Evolutionary conservation across 169 alveolate species (phyloP).

Genomic region (Eimeria falciformis): DNA sequence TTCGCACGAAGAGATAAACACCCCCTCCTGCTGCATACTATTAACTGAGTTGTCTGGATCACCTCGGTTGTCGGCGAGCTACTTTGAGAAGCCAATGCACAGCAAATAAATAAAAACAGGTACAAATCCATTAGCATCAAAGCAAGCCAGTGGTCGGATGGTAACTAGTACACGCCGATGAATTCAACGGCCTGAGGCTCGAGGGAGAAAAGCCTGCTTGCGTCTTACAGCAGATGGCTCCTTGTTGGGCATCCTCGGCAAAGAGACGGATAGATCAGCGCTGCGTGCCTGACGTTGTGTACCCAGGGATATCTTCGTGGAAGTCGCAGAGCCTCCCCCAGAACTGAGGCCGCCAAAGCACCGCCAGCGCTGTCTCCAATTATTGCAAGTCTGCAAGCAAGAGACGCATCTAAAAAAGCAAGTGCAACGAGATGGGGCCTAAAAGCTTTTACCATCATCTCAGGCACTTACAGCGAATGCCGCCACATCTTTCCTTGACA

Average conservation of each 20-base stretch:
- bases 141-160: too few species aligned
- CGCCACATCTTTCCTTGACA: neutral
- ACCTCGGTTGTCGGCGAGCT: too few species aligned
- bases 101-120: too few species aligned
- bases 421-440: neutral
- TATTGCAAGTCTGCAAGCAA: slow-evolving; percentile 38
- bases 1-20: too few species aligned
- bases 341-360: slow-evolving; percentile 60
- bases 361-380: slow-evolving; percentile 78
- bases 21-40: too few species aligned
- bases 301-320: slow-evolving; percentile 64
- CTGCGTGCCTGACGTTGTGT: slow-evolving; percentile 1
- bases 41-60: too few species aligned
- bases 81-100: too few species aligned
- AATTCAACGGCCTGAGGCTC: too few species aligned
- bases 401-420: neutral
- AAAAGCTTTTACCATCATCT: neutral
- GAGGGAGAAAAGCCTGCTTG: neutral
- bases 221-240: slow-evolving; percentile 58
- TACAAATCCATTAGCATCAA: too few species aligned
- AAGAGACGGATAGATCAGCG: slow-evolving; percentile 71
- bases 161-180: too few species aligned
- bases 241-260: slow-evolving; percentile 76
- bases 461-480: neutral
- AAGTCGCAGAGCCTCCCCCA: slow-evolving; percentile 67